These are phyloP conservation scores for Fusarium sp. DNA, from an alignment of 2,329 filamentous ascomycete species.

Conservation along the genomic window DNA sequence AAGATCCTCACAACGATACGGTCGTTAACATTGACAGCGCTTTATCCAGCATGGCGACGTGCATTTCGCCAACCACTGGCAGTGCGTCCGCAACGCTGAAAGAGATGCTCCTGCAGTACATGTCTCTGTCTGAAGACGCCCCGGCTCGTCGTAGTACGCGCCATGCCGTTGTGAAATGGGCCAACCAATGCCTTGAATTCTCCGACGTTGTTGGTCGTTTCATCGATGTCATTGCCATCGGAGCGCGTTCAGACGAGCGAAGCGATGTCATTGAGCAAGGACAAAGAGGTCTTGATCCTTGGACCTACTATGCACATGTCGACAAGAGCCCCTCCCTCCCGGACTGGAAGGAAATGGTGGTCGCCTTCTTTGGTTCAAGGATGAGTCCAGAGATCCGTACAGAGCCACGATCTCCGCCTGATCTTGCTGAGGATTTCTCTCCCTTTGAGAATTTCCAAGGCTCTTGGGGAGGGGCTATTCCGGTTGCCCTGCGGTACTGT, in stretches of 20 bases:
- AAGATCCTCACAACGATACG: constrained; percentile 81
- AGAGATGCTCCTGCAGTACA: constrained; percentile 75
- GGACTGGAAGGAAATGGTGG: constrained; percentile 64
- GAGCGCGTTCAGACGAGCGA: constrained; percentile 73
- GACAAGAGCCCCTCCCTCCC: constrained; percentile 58
- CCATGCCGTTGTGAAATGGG: constrained; percentile 88
- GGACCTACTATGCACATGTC: constrained; percentile 62
- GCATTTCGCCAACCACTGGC: constrained; percentile 54
- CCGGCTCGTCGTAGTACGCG: constrained; percentile 78
- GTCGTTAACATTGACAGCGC: constrained; percentile 92
- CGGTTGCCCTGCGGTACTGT: constrained; percentile 77
- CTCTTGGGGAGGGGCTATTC: constrained; percentile 67
- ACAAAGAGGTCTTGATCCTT: constrained; percentile 83
- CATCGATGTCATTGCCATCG: constrained; percentile 87
- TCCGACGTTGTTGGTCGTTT: constrained; percentile 83
- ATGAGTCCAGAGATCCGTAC: constrained; percentile 52
- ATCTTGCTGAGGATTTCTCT: constrained; percentile 19
- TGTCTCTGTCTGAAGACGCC: constrained; percentile 64
- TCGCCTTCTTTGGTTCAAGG: constrained; percentile 59
- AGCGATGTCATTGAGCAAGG: constrained; percentile 92
- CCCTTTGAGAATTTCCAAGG: constrained; percentile 62
- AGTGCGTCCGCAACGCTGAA: constrained; percentile 53
- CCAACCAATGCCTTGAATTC: constrained; percentile 88
- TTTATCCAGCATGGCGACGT: constrained; percentile 76
- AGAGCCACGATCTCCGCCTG: constrained; percentile 49